phyloP scores from a whole-genome alignment of 352 stramenopile genomes.

The Phytophthora lateralis region DNA sequence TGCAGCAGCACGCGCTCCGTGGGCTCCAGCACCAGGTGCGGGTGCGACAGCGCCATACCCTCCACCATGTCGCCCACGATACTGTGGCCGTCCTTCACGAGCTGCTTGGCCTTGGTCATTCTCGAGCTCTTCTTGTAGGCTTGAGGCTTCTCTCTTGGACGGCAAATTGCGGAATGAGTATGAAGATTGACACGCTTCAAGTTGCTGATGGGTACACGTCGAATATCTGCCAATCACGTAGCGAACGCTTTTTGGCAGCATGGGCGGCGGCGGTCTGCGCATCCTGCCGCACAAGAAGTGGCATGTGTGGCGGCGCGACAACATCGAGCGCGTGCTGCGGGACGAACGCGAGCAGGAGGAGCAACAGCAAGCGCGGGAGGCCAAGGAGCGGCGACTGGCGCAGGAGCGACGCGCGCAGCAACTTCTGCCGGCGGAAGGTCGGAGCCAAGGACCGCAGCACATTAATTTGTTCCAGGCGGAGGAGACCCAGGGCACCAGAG shows the following conservation, averaged over 20 bases:
- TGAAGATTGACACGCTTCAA: background rate
- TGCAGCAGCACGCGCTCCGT: slow-evolving; percentile 75
- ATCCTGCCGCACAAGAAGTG: slow-evolving; percentile 83
- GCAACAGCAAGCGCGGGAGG: slow-evolving; percentile 18
- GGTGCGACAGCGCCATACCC: slow-evolving; percentile 65
- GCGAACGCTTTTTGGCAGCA: slow-evolving; percentile 9
- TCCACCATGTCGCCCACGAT: slow-evolving; percentile 86
- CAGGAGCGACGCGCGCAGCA: slow-evolving; percentile 49
- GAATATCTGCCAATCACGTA: slow-evolving; percentile 5
- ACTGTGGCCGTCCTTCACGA: slow-evolving; percentile 49
- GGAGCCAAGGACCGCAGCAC: slow-evolving; percentile 15
- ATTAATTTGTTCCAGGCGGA: slow-evolving; percentile 54
- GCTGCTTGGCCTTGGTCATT: slow-evolving; percentile 56
- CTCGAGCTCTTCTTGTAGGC: background rate
- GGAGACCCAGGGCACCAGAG: slow-evolving; percentile 11
- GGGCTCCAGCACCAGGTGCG: slow-evolving; percentile 68
- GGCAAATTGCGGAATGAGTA: slow-evolving; percentile 20
- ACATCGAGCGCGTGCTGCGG: slow-evolving; percentile 76
- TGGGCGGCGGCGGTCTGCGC: slow-evolving; percentile 70
- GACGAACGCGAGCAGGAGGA: slow-evolving; percentile 66
- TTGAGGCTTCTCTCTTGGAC: slow-evolving; percentile 6
- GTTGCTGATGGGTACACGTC: background rate
- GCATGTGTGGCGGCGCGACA: slow-evolving; percentile 87
- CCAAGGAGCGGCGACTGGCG: slow-evolving; percentile 29
- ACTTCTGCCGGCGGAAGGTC: slow-evolving; percentile 15